Base-by-base conservation (phyloP, 2,329 filamentous ascomycete species). In the Achaetomium macrosporum region DNA sequence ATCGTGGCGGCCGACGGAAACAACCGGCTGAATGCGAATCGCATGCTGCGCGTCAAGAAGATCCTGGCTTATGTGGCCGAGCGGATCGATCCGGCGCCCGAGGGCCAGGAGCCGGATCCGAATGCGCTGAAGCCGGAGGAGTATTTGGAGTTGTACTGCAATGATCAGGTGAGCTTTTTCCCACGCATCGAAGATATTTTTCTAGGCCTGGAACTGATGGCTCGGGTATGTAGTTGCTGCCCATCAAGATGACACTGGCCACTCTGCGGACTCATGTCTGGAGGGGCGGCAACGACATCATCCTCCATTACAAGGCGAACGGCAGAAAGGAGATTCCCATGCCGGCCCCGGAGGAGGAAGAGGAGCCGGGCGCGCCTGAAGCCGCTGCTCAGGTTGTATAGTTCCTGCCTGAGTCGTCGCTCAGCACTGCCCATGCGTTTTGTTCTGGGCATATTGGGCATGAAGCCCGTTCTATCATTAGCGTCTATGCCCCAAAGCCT, bases 1-100 rank as follows among this genome's bases (percentile, higher is more conserved):
- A 86, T 96, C 46, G 81, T 86, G 31, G 81, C 83, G 20, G 71
- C 82, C 4, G 90, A 95, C 65, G 86, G 85, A 48, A 95, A 92
- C 68, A 92, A 91, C 60, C 85, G 93, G 20, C 77, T 99, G 47
- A 99, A 97, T 67, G 93, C 93, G 11, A 99, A 97, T 66, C 83
- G 92, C 51, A 97, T 99, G 93, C 77, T 99, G 47, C 82, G 93
- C 43, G 90, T 95, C 3, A 92, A 90, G 73, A 99, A 99, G 75
- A 93, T 99, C 19, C 73, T 97, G 53, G 83, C 84, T 0, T 99
- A 99, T 64, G 83, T 99, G 16, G 89, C 90, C 1, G 93, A 99
- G 69, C 81, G 91, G 50, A 92, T 99, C 53, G 92, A 97, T 62
- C 77, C 82, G 8, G 77, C 57, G 3, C 50, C 53, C 9, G 55